Percentiles rank a stretch among this genome's conserved stretches.
These are phyloP conservation scores for Sporothrix curviconia DNA, from an alignment of 2,329 filamentous ascomycete genomes.

Conservation along the genomic window DNA sequence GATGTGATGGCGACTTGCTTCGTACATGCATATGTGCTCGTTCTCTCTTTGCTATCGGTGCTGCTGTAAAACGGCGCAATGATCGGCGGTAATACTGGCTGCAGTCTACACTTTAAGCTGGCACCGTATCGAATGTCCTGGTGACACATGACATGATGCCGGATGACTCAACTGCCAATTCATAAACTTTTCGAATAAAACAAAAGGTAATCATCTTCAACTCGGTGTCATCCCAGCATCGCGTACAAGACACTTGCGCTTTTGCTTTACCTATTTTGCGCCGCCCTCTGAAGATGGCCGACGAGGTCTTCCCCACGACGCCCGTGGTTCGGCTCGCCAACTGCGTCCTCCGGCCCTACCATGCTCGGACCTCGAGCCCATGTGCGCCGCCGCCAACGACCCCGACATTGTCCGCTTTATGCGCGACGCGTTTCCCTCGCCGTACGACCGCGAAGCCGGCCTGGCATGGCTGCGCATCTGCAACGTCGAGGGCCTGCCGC, in stretches of 20 bases:
- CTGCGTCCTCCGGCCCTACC: slow-evolving; percentile 36
- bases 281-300: background rate
- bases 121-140: background rate
- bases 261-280: background rate
- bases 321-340: slow-evolving; percentile 27
- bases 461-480: slow-evolving; percentile 25
- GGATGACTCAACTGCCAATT: no score
- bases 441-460: slow-evolving; percentile 38
- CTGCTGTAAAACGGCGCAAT: background rate
- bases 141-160: background rate
- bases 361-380: slow-evolving; percentile 31
- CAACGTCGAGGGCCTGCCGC: slow-evolving; percentile 7
- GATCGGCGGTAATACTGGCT: background rate
- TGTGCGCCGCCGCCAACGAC: slow-evolving; percentile 34
- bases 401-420: slow-evolving; percentile 32
- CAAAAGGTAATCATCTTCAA: no score
- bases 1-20: no score
- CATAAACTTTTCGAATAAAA: no score
- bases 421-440: slow-evolving; percentile 39
- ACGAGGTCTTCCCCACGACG: slow-evolving; percentile 6
- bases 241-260: background rate
- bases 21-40: no score
- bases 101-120: background rate
- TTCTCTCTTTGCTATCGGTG: no score
- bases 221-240: no score